These are phyloP conservation scores for Puccinia horiana DNA, from an alignment of 1,284 basidiomycete genomes.

Conservation along the genomic window DNA sequence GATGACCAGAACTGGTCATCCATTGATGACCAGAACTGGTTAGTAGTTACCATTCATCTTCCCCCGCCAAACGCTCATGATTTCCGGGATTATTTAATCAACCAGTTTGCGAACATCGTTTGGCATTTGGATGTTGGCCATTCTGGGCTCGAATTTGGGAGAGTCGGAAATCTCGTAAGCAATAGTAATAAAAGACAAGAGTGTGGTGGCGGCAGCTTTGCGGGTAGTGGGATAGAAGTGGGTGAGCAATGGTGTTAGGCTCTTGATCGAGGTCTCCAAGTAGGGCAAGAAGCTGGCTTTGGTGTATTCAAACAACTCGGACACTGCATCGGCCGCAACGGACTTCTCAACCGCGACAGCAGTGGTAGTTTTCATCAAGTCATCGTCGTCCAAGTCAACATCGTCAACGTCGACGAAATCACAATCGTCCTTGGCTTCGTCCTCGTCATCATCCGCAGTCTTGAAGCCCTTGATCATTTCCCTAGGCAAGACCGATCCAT, in stretches of 20 bases:
- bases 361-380: slow-evolving; percentile 69
- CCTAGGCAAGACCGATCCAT: slow-evolving; percentile 14
- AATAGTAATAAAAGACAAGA: slow-evolving; percentile 85
- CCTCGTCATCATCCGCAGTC: slow-evolving; percentile 61
- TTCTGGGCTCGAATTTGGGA: slow-evolving; percentile 78
- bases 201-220: slow-evolving; percentile 84
- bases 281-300: slow-evolving; percentile 85
- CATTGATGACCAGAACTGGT: too few species aligned
- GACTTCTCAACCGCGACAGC: slow-evolving; percentile 99
- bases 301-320: slow-evolving; percentile 83
- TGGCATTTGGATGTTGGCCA: slow-evolving; percentile 69
- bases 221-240: slow-evolving; percentile 95
- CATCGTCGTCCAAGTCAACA: slow-evolving; percentile 75
- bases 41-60: slow-evolving; percentile 99
- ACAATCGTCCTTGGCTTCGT: slow-evolving; percentile 63
- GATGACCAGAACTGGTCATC: too few species aligned
- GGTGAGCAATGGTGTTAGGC: slow-evolving; percentile 76
- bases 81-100: slow-evolving; percentile 71
- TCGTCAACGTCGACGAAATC: slow-evolving; percentile 63
- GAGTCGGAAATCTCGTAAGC: slow-evolving; percentile 87
- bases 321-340: slow-evolving; percentile 94
- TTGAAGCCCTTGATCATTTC: slow-evolving; percentile 67
- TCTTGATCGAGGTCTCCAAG: slow-evolving; percentile 69
- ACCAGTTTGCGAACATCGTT: slow-evolving; percentile 79
- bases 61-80: slow-evolving; percentile 90